These are phyloP conservation scores for Leccinum truebloodii DNA, from an alignment of 768 basidiomycete genomes.

Conservation along the genomic window DNA sequence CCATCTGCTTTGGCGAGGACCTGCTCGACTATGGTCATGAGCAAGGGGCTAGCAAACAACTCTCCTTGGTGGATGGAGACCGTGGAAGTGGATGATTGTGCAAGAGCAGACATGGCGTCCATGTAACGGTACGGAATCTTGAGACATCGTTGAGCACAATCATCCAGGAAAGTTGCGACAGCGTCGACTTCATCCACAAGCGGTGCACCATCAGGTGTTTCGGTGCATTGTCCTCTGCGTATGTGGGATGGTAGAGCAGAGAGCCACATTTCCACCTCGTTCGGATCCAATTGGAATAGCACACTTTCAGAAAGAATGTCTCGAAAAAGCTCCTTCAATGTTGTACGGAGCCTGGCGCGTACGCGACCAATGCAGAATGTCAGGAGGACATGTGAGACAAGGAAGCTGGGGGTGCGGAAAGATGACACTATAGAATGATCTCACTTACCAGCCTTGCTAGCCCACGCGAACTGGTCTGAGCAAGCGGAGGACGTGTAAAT, in stretches of 20 bases:
- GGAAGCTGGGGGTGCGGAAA: slow-evolving; percentile 32
- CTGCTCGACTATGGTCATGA: slow-evolving; percentile 83
- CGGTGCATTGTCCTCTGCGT: slow-evolving; percentile 35
- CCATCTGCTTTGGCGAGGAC: slow-evolving; percentile 64
- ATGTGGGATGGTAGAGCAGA: slow-evolving; percentile 51
- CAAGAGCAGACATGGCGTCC: slow-evolving; percentile 57
- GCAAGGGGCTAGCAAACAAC: slow-evolving; percentile 64
- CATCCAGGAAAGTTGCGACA: slow-evolving; percentile 75
- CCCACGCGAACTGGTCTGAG: slow-evolving; percentile 82
- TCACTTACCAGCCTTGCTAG: slow-evolving; percentile 64
- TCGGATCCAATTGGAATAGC: slow-evolving; percentile 75
- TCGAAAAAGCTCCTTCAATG: slow-evolving; percentile 53
- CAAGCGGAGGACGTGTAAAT: slow-evolving; percentile 76
- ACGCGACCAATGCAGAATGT: slow-evolving; percentile 54
- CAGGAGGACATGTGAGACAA: slow-evolving; percentile 67
- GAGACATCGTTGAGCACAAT: slow-evolving; percentile 78
- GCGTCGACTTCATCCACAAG: slow-evolving; percentile 57
- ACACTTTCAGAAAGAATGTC: slow-evolving; percentile 68
- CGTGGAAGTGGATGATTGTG: slow-evolving; percentile 13
- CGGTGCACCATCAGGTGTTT: slow-evolving; percentile 52
- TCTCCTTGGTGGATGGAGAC: slow-evolving; percentile 26
- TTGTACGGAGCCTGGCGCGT: slow-evolving; percentile 49
- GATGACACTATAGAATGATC: neutral
- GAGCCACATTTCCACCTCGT: slow-evolving; percentile 78
- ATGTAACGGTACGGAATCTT: slow-evolving; percentile 87